Conservation (phyloP, 805 yeast genomes). For the Suhomyces sp. region DNA sequence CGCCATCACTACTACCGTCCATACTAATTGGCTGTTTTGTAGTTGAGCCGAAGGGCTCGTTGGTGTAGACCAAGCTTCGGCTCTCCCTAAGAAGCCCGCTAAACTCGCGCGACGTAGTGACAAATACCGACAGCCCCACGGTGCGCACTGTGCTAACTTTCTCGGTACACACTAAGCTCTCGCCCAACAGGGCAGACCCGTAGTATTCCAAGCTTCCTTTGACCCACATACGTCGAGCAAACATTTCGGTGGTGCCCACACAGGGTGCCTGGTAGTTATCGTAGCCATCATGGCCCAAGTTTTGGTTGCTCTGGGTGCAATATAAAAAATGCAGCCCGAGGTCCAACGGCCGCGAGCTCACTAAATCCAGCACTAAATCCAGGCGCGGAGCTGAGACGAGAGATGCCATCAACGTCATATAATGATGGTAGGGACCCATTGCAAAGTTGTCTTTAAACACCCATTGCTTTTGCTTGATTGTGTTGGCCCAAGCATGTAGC, state of each 20-base stretch:
- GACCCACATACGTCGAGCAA: conserved; percentile 73
- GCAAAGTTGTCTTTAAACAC: conserved; percentile 19
- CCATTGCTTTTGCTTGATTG: conserved; percentile 18
- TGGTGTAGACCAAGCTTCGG: conserved; percentile 62
- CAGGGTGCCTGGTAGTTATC: conserved; percentile 73
- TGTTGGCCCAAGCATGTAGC: conserved; percentile 16
- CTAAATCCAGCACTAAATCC: neutral
- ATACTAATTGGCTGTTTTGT: neutral
- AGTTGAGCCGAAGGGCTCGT: conserved; percentile 24
- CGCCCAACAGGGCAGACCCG: conserved; percentile 7
- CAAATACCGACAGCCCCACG: conserved; percentile 42
- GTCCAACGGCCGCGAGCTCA: neutral
- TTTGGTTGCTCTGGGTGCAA: conserved; percentile 54
- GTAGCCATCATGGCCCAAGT: conserved; percentile 71
- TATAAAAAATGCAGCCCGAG: conserved; percentile 65
- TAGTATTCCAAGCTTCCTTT: conserved; percentile 57
- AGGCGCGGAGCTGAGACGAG: neutral
- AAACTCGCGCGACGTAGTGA: conserved; percentile 54
- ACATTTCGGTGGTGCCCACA: conserved; percentile 22
- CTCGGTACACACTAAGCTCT: conserved; percentile 50
- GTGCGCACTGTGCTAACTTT: conserved; percentile 39
- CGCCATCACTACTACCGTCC: neutral
- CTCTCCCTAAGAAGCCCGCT: conserved; percentile 43
- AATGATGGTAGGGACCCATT: conserved; percentile 12
- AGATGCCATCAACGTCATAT: neutral